Evolutionary conservation across 306 rosid genomes (phyloP), one percentile per base, ranked within the genome.

Genomic region (Acacia crassicarpa): DNA sequence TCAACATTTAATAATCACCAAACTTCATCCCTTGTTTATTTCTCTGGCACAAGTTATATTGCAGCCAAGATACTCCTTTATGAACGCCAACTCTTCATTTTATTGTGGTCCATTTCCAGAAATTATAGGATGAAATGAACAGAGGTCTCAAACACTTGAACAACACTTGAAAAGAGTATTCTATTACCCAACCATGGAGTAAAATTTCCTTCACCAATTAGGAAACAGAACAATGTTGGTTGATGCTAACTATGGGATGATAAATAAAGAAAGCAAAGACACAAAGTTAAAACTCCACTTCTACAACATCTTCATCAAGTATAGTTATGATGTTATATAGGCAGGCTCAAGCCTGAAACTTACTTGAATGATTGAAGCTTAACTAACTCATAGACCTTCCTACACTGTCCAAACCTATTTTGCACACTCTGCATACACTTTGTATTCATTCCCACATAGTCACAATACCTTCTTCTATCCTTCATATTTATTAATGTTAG

Each of bases 1-100:
- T 54, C 32, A 3, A 58, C 30, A 58, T 9, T 22, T 9, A 58
- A 62, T 12, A 4, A 25, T 46, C 46, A 38, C 48, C 44, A 38
- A 1, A 61, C 53, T 51, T 33, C 75, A 16, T 68, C 38, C 23
- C 45, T 66, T 17, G 40, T 33, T 22, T 10, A 79, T 41, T 63
- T 32, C 43, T 48, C 72, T 45, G 73, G 53, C 51, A 45, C 27
- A 46, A 4, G 25, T 67, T 80, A 68, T 56, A 59, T 65, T 30
- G 62, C 74, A 72, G 69, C 40, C 20, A 20, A 56, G 77, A 77
- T 41, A 32, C 40, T 68, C 41, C 76, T 62, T 79, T 83, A 73
- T 67, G 75, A 62, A 49, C 44, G 40, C 19, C 48, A 12, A 72
- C 66, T 48, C 59, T 30, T 71, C 40, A 72, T 8, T 45, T 65